Base-by-base conservation (phyloP, 805 yeast genomes). In the Candida tibetensis region DNA sequence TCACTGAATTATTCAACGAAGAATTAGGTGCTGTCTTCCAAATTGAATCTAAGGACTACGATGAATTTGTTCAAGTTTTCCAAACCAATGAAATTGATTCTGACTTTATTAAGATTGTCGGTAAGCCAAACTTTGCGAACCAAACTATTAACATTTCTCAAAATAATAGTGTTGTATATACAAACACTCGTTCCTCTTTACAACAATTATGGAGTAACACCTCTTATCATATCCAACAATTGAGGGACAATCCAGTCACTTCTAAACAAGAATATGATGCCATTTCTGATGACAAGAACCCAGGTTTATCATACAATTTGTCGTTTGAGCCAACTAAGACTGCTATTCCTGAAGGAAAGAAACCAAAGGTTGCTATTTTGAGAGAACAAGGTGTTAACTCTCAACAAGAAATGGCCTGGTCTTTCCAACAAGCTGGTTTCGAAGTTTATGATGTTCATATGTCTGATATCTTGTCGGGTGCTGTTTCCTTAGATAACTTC, bases 321-420 rank as follows among this genome's bases (percentile, higher is more conserved):
- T 78, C 95, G 2, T 93, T 71, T 55, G 73, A 77, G 39, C 82
- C 83, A 31, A 44, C 63, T 14, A 79, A 76, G 42, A 74, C 74
- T 41, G 52, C 72, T 9, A 60, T 71, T 2, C 18, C 31, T 40
- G 60, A 9, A 26, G 28, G 32, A 16, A 17, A 28, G 26, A 79
- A 71, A 55, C 99, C 99, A 35, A 84, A 80, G 64, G 98, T 93
- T 48, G 99, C 98, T 28, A 89, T 93, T 40, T 72, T 93, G 55
- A 85, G 99, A 69, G 99, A 93, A 62, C 99, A 93, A 69, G 99
- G 99, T 69, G 96, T 93, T 39, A 93, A 93, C 62, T 95, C 97
- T 25, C 96, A 91, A 60, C 86, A 85, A 74, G 99, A 93, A 69
- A 90, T 93, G 97, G 97, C 98, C 2, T 90, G 95, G 87, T 78